phyloP scores from a whole-genome alignment of 2,329 filamentous ascomycete genomes.

The Talaromyces verruculosus region DNA sequence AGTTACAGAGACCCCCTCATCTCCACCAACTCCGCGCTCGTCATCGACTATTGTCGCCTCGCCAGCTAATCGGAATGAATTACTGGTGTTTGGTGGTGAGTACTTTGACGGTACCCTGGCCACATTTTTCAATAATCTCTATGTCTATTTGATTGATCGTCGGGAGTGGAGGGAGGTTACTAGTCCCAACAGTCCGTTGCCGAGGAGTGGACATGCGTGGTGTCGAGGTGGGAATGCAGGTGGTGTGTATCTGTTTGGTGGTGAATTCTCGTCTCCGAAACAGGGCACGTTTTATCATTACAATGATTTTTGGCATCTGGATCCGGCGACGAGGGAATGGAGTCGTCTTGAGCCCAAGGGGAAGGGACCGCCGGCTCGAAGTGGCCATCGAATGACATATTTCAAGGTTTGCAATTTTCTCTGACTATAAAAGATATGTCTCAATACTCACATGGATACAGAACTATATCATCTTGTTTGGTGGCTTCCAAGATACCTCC shows the following conservation, averaged over 20 bases:
- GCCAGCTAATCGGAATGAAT: conserved; percentile 79
- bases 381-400: conserved; percentile 92
- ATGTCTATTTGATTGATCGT: conserved; percentile 71
- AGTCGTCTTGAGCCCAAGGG: conserved; percentile 74
- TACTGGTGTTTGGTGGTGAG: conserved; percentile 92
- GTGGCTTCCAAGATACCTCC: conserved; percentile 95
- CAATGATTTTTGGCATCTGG: conserved; percentile 95
- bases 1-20: conserved; percentile 75
- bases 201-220: conserved; percentile 91
- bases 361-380: conserved; percentile 77
- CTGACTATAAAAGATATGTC: neutral
- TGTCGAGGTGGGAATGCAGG: conserved; percentile 82
- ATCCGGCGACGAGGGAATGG: conserved; percentile 85
- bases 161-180: conserved; percentile 91
- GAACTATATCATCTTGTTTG: conserved; percentile 93
- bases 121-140: conserved; percentile 66
- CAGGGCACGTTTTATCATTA: conserved; percentile 99
- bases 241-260: conserved; percentile 88
- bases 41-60: conserved; percentile 81
- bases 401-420: conserved; percentile 61
- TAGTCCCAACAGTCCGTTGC: conserved; percentile 85
- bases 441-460: conserved; percentile 21
- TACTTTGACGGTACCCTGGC: conserved; percentile 91
- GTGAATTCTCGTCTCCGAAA: conserved; percentile 82
- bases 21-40: conserved; percentile 73